Evolutionary conservation across 192 early-diverging fungal species (phyloP), one percentile per base, ranked within the genome.

Genomic region (Entophlyctis luteolus): DNA sequence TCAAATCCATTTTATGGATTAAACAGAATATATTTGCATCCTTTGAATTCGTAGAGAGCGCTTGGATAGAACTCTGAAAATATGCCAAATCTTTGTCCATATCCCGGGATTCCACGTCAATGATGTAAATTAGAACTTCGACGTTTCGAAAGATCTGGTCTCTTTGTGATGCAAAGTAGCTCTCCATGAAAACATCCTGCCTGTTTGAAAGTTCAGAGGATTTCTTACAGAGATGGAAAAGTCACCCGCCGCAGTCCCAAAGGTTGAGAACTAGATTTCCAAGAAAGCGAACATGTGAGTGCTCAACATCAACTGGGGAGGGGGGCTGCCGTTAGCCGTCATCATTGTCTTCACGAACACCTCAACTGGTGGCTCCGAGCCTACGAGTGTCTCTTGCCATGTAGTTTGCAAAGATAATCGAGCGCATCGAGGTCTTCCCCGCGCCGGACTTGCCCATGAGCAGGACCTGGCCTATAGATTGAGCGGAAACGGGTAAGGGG

Each of bases 381-480:
- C 94, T 82, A 34, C 95, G 82, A 3, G 96, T 99, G 66, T 99
- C 95, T 68, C 87, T 73, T 2, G 96, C 95, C 56, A 96, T 90
- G 74, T 95, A 96, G 79, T 97, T 98, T 2, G 94, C 90, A 68
- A 99, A 99, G 67, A 99, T 97, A 67, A 99, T 93, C 23, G 93
- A 94, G 59, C 95, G 85, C 96, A 99, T 99, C 33, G 94, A 96
- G 22, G 96, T 99, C 84, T 99, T 99, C 48, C 96, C 96, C 2
- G 93, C 90, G 5, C 95, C 95, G 71, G 88, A 90, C 72, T 93
- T 91, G 31, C 96, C 96, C 96, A 99, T 96, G 77, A 99, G 85
- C 36, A 99, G 86, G 20, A 98, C 90, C 92, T 98, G 60, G 27
- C 31, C 18, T 12, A n/a, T 47, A 16, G 33, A 53, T n/a, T n/a